A percentile compares a stretch with the other conserved stretches of the same genome.
Conservation (phyloP, 495 filamentous ascomycete genomes). For the Tuber melanosporum region DNA sequence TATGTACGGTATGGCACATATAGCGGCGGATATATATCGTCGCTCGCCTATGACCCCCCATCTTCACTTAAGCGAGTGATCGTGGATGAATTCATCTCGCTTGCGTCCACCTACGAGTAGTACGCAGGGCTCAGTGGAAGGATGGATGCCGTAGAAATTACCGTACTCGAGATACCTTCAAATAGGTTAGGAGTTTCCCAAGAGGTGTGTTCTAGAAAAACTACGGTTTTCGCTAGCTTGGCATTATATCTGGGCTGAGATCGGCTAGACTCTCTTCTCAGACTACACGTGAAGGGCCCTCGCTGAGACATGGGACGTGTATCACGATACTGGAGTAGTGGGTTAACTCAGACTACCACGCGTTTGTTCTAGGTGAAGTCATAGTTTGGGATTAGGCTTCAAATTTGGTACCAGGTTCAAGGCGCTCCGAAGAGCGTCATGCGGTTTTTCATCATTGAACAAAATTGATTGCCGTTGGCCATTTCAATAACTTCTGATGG, state of each 20-base stretch:
- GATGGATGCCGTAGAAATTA: neutral
- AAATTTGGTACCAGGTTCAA: too few relatives aligned
- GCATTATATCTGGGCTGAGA: neutral
- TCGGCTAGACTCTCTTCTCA: neutral
- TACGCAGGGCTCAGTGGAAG: neutral
- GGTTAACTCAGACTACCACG: neutral
- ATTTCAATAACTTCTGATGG: neutral
- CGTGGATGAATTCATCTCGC: neutral
- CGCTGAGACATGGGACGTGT: neutral
- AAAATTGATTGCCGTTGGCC: neutral
- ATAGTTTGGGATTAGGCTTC: neutral
- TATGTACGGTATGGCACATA: neutral
- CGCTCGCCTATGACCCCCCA: neutral
- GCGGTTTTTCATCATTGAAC: neutral
- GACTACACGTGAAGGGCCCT: neutral
- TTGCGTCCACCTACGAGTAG: neutral
- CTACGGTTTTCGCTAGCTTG: neutral
- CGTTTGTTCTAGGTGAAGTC: neutral
- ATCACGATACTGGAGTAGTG: neutral
- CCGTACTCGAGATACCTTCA: neutral
- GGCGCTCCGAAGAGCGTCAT: neutral
- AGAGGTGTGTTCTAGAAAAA: neutral
- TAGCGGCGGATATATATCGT: neutral
- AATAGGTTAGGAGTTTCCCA: neutral
- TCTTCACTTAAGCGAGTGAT: neutral